phyloP scores from a whole-genome alignment of 352 stramenopile species.

The Phytophthora parvispora region DNA sequence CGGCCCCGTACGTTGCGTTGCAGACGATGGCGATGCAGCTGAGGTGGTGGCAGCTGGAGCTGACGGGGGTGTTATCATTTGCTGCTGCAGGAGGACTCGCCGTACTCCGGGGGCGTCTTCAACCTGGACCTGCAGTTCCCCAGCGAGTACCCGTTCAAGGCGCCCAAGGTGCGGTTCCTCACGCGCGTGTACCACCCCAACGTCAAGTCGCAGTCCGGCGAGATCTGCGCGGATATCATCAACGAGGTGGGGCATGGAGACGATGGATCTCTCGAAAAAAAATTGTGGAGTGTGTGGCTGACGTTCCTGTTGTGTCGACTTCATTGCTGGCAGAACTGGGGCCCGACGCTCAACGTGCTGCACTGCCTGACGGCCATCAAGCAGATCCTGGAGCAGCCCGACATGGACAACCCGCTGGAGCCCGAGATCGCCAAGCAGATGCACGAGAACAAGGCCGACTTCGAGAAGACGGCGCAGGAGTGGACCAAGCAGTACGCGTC shows the following conservation, averaged over 20 bases:
- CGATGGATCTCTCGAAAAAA: too few relatives aligned
- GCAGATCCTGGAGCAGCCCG: conserved; percentile 96
- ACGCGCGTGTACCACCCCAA: conserved; percentile 98
- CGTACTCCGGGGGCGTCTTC: conserved; percentile 93
- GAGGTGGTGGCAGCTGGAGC: not conserved
- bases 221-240: conserved; percentile 97
- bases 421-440: conserved; percentile 96
- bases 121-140: conserved; percentile 97
- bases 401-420: conserved; percentile 98
- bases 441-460: conserved; percentile 93
- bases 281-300: too few relatives aligned
- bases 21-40: not conserved
- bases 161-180: conserved; percentile 94
- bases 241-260: conserved; percentile 65
- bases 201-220: conserved; percentile 96
- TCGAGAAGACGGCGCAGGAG: conserved; percentile 95
- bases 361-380: conserved; percentile 94
- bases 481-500: conserved; percentile 93
- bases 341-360: conserved; percentile 95
- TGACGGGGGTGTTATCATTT: conserved; percentile 5
- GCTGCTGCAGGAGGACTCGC: conserved; percentile 79
- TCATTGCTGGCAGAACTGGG: conserved; percentile 88
- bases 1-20: conserved; percentile 71
- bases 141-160: conserved; percentile 97
- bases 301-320: too few relatives aligned